These are phyloP conservation scores for Colletotrichum godetiae DNA, from an alignment of 2,329 filamentous ascomycete genomes.

Conservation along the genomic window DNA sequence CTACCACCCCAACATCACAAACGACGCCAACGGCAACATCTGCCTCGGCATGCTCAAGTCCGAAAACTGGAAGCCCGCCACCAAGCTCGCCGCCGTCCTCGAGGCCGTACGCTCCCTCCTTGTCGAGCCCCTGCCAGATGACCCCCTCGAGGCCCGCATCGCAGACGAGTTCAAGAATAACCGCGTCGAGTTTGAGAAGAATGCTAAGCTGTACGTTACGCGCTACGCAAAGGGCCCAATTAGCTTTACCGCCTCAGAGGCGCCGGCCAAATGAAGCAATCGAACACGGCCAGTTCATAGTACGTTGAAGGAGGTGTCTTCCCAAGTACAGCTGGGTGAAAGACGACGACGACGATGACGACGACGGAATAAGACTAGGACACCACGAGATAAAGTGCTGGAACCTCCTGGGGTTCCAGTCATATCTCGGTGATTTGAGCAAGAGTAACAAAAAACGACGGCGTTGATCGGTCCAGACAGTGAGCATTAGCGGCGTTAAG, in stretches of 20 bases:
- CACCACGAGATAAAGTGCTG: neutral
- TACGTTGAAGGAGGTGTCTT: neutral
- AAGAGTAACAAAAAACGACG: neutral
- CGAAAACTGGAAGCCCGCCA: conserved; percentile 93
- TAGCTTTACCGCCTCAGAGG: conserved; percentile 45
- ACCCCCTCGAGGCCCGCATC: conserved; percentile 87
- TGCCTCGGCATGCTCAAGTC: conserved; percentile 85
- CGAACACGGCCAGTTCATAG: neutral
- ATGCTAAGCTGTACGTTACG: conserved; percentile 77
- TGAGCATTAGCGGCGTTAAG: conserved; percentile 13
- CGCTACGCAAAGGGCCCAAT: conserved; percentile 71
- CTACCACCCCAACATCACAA: conserved; percentile 95
- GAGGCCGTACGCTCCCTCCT: conserved; percentile 81
- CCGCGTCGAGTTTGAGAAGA: conserved; percentile 76
- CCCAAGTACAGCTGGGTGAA: neutral
- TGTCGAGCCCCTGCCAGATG: conserved; percentile 85
- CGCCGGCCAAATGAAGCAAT: neutral
- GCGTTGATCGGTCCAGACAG: neutral
- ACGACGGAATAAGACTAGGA: neutral
- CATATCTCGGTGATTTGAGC: neutral
- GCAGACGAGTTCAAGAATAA: conserved; percentile 85
- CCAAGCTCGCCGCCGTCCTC: conserved; percentile 80
- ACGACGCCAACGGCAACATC: conserved; percentile 86
- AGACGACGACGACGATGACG: neutral
- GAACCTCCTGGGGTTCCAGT: neutral